Evolutionary conservation across 768 basidiomycete species (phyloP).

Genomic region (Dentipellis sp.): DNA sequence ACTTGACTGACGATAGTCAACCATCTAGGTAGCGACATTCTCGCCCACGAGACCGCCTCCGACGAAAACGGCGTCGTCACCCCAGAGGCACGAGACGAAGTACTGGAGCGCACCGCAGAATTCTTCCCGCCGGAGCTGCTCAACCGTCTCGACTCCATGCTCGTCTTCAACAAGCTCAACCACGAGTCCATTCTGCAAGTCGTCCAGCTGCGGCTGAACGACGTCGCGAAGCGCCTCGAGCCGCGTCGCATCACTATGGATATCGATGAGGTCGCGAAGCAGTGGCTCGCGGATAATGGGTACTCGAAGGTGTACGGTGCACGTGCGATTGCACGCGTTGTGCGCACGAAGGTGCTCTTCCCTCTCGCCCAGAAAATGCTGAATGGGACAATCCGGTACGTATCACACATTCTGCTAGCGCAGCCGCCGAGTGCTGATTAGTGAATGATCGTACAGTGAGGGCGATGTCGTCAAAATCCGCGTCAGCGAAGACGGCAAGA

Average conservation of each 20-base stretch:
- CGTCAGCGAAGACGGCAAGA: conserved; percentile 30
- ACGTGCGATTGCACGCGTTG: conserved; percentile 78
- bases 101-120: conserved; percentile 65
- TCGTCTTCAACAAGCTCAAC: conserved; percentile 88
- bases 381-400: conserved; percentile 64
- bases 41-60: conserved; percentile 58
- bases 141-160: conserved; percentile 80
- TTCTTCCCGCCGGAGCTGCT: conserved; percentile 88
- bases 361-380: conserved; percentile 76
- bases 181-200: conserved; percentile 66
- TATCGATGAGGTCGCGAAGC: conserved; percentile 48
- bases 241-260: conserved; percentile 62
- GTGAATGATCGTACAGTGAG: conserved; percentile 30
- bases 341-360: conserved; percentile 73
- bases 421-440: not conserved
- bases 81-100: conserved; percentile 48
- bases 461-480: conserved; percentile 58
- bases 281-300: conserved; percentile 68
- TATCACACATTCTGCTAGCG: not conserved
- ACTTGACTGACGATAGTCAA: too few species aligned
- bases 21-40: conserved; percentile 46
- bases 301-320: conserved; percentile 86
- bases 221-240: conserved; percentile 59
- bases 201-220: conserved; percentile 65
- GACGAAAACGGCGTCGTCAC: conserved; percentile 58